phyloP scores from a whole-genome alignment of 345 rosid genomes.

The Salix arbutifolia region DNA sequence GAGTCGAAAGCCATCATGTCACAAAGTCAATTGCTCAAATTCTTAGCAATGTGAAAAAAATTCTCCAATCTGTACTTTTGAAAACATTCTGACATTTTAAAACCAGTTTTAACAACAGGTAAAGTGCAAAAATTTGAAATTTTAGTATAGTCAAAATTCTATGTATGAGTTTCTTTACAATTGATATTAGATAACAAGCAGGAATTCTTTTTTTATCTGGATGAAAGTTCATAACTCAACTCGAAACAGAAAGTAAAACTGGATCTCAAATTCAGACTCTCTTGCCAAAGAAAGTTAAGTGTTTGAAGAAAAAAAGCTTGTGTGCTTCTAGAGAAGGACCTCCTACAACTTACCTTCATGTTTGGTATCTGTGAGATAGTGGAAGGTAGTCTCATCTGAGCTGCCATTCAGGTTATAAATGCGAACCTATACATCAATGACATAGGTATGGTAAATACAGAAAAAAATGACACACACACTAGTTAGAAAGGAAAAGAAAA shows the following conservation, averaged over 20 bases:
- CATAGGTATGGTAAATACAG: background rate
- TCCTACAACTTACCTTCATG: slow-evolving; percentile 43
- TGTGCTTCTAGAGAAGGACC: background rate
- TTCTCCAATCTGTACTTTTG: background rate
- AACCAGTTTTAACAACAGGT: background rate
- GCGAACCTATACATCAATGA: slow-evolving; percentile 37
- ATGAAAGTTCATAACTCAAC: background rate
- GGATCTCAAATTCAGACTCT: background rate
- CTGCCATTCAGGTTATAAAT: slow-evolving; percentile 41
- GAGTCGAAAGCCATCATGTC: background rate
- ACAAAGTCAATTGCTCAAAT: background rate
- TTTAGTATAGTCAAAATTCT: background rate
- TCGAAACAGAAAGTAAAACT: background rate
- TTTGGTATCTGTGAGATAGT: slow-evolving; percentile 37
- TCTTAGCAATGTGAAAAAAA: background rate
- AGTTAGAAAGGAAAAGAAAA: background rate
- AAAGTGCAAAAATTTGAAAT: background rate
- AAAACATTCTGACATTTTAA: background rate
- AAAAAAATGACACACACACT: background rate
- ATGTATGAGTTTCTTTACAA: background rate
- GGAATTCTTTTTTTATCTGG: background rate
- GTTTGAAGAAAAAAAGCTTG: background rate
- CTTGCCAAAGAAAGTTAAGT: background rate
- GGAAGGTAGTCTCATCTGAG: slow-evolving; percentile 29
- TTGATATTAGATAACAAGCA: background rate